phyloP scores from a whole-genome alignment of 2,329 filamentous ascomycete genomes.

The Hypoxylon rubiginosum region DNA sequence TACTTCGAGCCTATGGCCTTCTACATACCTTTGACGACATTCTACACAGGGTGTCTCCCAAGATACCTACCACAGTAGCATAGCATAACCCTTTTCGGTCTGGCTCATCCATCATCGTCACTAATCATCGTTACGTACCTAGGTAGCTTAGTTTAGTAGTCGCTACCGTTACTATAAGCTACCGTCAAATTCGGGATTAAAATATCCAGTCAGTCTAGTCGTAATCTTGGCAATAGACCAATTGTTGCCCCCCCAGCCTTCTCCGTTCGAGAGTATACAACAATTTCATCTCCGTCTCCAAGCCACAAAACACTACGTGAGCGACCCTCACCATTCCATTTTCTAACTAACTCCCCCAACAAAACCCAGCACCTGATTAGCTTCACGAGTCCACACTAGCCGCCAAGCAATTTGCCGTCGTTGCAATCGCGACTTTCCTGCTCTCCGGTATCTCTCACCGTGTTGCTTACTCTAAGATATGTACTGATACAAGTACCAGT shows the following conservation, averaged over 20 bases:
- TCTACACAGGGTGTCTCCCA: background rate
- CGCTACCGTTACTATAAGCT: constrained; percentile 6
- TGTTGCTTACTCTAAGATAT: constrained; percentile 35
- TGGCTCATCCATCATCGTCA: background rate
- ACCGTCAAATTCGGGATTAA: constrained; percentile 10
- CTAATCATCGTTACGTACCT: constrained; percentile 6
- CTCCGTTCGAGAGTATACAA: constrained; percentile 23
- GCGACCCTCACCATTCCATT: constrained; percentile 20
- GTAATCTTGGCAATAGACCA: constrained; percentile 28
- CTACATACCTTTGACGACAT: background rate
- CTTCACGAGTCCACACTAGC: constrained; percentile 28
- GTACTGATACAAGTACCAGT: constrained; percentile 29
- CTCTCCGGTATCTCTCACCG: constrained; percentile 17
- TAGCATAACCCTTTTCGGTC: background rate
- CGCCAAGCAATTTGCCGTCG: constrained; percentile 33
- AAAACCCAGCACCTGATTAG: constrained; percentile 18
- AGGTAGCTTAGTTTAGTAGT: constrained; percentile 4
- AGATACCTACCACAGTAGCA: background rate
- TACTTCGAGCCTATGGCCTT: constrained; percentile 7
- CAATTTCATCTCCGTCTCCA: constrained; percentile 21
- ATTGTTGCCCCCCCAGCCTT: constrained; percentile 12
- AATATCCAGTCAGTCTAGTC: constrained; percentile 22
- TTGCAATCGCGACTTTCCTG: constrained; percentile 32
- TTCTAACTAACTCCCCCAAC: constrained; percentile 29
- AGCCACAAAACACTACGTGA: constrained; percentile 17